Conservation (phyloP, 257 asterid genomes). For the Solanum microdontum region DNA sequence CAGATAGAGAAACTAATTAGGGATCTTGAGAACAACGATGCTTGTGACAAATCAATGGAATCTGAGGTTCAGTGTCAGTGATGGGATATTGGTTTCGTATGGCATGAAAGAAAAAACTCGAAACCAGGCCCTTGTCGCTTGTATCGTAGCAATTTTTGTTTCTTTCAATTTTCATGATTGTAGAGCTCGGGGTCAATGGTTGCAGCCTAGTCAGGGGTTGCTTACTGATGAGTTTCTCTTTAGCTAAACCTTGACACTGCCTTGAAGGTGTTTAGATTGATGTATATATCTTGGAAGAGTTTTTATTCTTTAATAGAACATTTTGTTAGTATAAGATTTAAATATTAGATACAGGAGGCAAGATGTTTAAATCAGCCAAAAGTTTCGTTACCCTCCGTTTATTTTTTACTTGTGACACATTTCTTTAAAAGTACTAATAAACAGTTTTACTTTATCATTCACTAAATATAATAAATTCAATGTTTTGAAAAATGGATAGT, state of each 20-base stretch:
- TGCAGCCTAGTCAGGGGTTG: background rate
- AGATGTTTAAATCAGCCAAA: background rate
- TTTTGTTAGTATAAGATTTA: background rate
- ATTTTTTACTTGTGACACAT: background rate
- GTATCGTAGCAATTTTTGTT: background rate
- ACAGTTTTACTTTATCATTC: background rate
- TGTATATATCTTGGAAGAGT: background rate
- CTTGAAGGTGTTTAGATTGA: background rate
- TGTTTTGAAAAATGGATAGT: no score
- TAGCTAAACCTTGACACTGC: background rate
- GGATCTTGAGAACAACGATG: slow-evolving; percentile 40
- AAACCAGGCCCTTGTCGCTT: background rate
- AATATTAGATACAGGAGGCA: background rate
- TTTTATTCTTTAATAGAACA: background rate
- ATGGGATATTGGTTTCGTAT: background rate
- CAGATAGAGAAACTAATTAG: slow-evolving; percentile 67
- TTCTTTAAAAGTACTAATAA: background rate
- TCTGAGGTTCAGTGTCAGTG: background rate
- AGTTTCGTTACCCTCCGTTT: background rate
- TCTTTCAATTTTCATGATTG: background rate
- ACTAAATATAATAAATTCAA: no score
- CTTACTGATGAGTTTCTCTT: background rate
- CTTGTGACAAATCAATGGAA: background rate
- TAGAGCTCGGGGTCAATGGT: background rate
- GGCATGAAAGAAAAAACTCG: background rate